Conservation (phyloP, 345 rosid species). For the Lepidium aucheri region DNA sequence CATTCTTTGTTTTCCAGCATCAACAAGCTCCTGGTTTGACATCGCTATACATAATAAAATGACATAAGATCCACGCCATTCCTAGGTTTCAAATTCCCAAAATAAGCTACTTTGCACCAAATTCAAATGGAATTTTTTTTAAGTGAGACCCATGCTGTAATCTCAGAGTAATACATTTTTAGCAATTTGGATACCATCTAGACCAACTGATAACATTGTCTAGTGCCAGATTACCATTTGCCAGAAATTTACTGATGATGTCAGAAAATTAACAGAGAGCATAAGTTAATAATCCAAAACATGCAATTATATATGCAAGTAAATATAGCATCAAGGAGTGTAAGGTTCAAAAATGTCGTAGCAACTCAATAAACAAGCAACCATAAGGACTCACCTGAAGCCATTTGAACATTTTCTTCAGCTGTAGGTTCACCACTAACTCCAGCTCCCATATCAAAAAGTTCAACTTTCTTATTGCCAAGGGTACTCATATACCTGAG, state of each 20-base stretch:
- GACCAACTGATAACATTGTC: neutral
- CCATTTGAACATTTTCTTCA: conserved; percentile 83
- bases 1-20: conserved; percentile 75
- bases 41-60: conserved; percentile 42
- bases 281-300: neutral
- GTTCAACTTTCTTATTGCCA: conserved; percentile 87
- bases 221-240: neutral
- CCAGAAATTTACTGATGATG: neutral
- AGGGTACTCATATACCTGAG: conserved; percentile 79
- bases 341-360: neutral
- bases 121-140: neutral
- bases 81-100: neutral
- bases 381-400: conserved; percentile 53
- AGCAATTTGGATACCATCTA: neutral
- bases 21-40: conserved; percentile 88
- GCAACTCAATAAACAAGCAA: neutral
- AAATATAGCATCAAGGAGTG: neutral
- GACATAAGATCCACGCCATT: conserved; percentile 4
- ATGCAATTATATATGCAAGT: neutral
- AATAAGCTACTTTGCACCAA: neutral
- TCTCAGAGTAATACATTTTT: neutral
- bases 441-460: conserved; percentile 91
- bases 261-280: neutral
- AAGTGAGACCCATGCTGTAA: neutral
- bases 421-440: conserved; percentile 68